Base-by-base conservation (phyloP, 495 filamentous ascomycete genomes). In the Hypoxylon lienhwacheense region DNA sequence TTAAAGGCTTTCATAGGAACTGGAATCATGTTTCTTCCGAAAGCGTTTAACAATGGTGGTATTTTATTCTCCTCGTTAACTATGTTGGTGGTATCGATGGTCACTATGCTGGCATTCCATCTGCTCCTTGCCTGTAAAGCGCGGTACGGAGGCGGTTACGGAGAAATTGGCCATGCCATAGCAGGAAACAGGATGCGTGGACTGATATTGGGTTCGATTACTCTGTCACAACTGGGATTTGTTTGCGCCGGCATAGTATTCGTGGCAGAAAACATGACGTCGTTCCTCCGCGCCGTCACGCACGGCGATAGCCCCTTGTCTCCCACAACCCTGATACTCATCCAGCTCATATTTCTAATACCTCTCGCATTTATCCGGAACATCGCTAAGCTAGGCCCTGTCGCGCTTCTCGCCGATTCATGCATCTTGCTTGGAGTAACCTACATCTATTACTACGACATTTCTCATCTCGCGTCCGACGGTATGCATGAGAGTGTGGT, bases 1-100 rank as follows among this genome's bases (percentile, higher is more conserved):
- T 52, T 86, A 14, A 87, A 87, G 53, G 81, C 83, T 2, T 86
- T 86, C 53, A 67, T 86, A 39, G 83, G 83, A 14, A 86, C 83
- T 0, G 83, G 83, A 15, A 84, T 86, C 65, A 82, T 86, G 80
- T 86, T 86, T 59, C 67, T 87, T 14, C 84, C 84, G 7, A 85
- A 84, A 52, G 84, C 84, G 1, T 87, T 86, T 63, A 75, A 75
- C 55, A 85, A 86, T 55, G 84, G 84, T 16, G 84, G 84, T 14
- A 72, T 87, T n/a, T 64, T 87, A 10, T 87, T 87, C 60, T 84
- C 81, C 0, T 80, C 77, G 0, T 59, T 87, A 26, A 76, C 81
- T 5, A 77, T 87, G 61, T 49, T 85, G 11, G 66, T 65, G 3
- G 72, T 85, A 1, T 80, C 83, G 11, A 39, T 72, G 2, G 55